phyloP scores from a whole-genome alignment of 345 rosid genomes.

The Brassica nigra region DNA sequence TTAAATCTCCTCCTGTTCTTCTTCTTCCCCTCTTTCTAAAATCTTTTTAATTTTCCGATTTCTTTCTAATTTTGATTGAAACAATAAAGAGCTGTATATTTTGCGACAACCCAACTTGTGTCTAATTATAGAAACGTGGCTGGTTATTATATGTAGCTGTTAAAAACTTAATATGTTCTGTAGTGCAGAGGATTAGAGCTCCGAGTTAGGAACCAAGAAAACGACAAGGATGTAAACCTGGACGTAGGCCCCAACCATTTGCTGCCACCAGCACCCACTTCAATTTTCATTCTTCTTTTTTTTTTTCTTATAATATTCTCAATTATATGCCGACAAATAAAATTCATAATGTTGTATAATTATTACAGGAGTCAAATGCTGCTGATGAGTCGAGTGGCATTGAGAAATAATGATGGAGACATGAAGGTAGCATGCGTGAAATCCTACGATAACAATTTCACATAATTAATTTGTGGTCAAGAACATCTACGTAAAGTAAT shows the following conservation, averaged over 20 bases:
- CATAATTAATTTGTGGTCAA: neutral
- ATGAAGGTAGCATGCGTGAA: conserved; percentile 10
- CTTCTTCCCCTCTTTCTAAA: neutral
- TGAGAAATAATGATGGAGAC: neutral
- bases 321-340: neutral
- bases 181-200: neutral
- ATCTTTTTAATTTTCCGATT: neutral
- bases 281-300: neutral
- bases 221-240: conserved; percentile 10
- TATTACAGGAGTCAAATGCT: conserved; percentile 6
- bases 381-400: neutral
- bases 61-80: neutral
- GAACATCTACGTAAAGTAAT: conserved; percentile 5
- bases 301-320: neutral
- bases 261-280: conserved; percentile 15
- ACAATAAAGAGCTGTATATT: conserved; percentile 4
- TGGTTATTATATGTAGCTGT: neutral
- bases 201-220: neutral
- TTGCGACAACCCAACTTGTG: conserved; percentile 3
- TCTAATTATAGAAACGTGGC: conserved; percentile 5
- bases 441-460: neutral
- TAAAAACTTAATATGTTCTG: neutral
- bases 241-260: neutral
- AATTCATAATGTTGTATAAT: neutral
- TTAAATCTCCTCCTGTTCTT: neutral